Percentiles rank a stretch among this genome's conserved stretches.
Evolutionary conservation across 192 early-diverging fungal genomes (phyloP).

Genomic region (Coemansia sp.): DNA sequence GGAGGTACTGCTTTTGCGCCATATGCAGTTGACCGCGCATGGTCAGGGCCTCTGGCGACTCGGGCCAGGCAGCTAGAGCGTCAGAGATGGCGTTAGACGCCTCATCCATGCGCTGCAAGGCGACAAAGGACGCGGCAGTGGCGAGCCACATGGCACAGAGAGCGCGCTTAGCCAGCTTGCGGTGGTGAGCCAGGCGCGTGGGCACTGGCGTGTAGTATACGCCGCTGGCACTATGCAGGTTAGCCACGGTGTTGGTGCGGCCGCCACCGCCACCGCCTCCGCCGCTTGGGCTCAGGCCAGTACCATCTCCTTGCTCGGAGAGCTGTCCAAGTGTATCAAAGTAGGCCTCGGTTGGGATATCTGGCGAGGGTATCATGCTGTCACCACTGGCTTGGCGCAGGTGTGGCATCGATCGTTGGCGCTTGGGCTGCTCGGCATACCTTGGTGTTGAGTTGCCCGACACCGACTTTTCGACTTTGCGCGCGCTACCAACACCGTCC

Average conservation of each 20-base stretch:
- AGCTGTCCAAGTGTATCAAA: slow-evolving; percentile 28
- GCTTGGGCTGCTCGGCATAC: slow-evolving; percentile 17
- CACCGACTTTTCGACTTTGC: not conserved
- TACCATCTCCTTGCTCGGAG: slow-evolving; percentile 4
- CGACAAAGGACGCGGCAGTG: slow-evolving; percentile 34
- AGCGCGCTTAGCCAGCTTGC: slow-evolving; percentile 31
- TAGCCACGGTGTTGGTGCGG: not conserved
- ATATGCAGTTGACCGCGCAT: slow-evolving; percentile 47
- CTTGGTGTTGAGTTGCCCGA: not conserved
- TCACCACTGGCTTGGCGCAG: slow-evolving; percentile 25
- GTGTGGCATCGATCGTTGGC: slow-evolving; percentile 53
- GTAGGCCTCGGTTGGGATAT: slow-evolving; percentile 34
- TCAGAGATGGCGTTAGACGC: slow-evolving; percentile 36
- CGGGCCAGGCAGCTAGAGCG: slow-evolving; percentile 45
- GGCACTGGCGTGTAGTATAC: slow-evolving; percentile 43
- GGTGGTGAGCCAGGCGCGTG: slow-evolving; percentile 30
- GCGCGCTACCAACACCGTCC: not conserved
- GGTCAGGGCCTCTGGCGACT: slow-evolving; percentile 47
- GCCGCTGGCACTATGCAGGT: slow-evolving; percentile 10
- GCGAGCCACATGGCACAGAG: slow-evolving; percentile 48
- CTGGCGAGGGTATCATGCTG: slow-evolving; percentile 20
- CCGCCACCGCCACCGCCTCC: not conserved
- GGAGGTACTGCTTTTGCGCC: slow-evolving; percentile 17
- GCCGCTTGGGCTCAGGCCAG: slow-evolving; percentile 9
- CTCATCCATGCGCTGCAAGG: slow-evolving; percentile 36